Conservation (phyloP, 2,329 filamentous ascomycete genomes). For the Thelonectria olida region DNA sequence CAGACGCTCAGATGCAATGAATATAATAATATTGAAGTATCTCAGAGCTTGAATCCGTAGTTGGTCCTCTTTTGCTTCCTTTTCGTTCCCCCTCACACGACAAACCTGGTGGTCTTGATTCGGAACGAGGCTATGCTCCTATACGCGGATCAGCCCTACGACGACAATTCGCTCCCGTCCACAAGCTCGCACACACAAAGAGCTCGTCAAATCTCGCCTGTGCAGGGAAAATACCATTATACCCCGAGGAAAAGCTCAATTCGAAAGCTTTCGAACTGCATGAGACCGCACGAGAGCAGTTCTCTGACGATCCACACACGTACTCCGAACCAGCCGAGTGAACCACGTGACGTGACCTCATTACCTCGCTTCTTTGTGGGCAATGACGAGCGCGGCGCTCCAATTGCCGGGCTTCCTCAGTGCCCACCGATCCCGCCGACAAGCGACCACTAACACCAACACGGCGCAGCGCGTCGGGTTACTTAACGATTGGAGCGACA, state of each 20-base stretch:
- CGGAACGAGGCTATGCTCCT: neutral
- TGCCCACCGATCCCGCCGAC: slow-evolving; percentile 25
- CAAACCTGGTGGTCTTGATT: neutral
- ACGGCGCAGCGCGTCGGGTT: slow-evolving; percentile 25
- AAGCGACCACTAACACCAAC: slow-evolving; percentile 10
- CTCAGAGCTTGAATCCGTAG: neutral
- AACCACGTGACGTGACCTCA: slow-evolving; percentile 23
- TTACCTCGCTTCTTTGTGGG: neutral
- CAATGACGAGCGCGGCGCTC: slow-evolving; percentile 21
- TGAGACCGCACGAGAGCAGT: neutral
- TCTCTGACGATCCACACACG: neutral
- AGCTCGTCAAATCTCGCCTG: too few relatives aligned
- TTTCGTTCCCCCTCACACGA: neutral
- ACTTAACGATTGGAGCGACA: slow-evolving; percentile 32
- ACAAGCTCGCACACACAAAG: neutral
- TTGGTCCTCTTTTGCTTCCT: neutral
- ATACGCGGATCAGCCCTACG: neutral
- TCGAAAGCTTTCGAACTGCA: neutral
- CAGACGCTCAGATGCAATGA: slow-evolving; percentile 20
- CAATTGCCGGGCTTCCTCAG: slow-evolving; percentile 25
- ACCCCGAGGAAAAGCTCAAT: neutral
- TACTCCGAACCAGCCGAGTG: neutral
- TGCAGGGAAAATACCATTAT: neutral
- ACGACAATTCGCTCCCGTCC: neutral
- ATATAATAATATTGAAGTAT: slow-evolving; percentile 26